A percentile compares a stretch with the other conserved stretches of the same genome.
Conservation (phyloP, 768 basidiomycete species). For the Trichaptum fuscoviolaceum region DNA sequence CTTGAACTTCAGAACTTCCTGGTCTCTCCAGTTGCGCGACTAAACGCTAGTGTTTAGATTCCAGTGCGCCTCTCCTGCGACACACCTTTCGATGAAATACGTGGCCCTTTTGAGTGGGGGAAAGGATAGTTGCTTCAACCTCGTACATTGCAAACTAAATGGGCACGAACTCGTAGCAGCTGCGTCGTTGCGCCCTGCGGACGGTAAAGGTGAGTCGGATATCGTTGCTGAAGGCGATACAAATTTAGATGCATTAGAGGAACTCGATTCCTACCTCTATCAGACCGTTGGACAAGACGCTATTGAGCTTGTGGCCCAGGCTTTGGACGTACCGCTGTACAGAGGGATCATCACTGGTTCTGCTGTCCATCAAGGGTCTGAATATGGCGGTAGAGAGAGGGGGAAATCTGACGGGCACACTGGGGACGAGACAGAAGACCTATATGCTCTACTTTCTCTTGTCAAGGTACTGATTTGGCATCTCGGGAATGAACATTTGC, state of each 20-base stretch:
- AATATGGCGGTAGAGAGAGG: constrained; percentile 74
- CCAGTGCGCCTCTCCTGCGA: too few species aligned
- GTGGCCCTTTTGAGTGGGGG: constrained; percentile 94
- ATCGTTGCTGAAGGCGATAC: constrained; percentile 14
- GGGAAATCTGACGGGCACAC: constrained; percentile 40
- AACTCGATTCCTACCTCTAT: constrained; percentile 97
- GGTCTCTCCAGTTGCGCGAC: too few species aligned
- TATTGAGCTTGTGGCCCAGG: constrained; percentile 77
- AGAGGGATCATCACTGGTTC: constrained; percentile 74
- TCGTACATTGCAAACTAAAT: constrained; percentile 81
- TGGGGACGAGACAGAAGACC: constrained; percentile 97
- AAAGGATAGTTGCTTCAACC: constrained; percentile 96
- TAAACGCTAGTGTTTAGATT: background rate
- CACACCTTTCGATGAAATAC: constrained; percentile 65
- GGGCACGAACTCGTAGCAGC: constrained; percentile 85
- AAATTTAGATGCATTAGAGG: constrained; percentile 55
- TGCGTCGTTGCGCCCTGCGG: constrained; percentile 79
- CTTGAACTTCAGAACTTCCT: too few species aligned
- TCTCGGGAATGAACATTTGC: constrained; percentile 4
- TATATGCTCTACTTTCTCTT: constrained; percentile 60
- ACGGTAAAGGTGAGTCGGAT: constrained; percentile 70
- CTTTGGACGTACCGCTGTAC: constrained; percentile 83
- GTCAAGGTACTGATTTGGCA: constrained; percentile 59
- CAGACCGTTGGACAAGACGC: constrained; percentile 99
- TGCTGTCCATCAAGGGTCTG: constrained; percentile 73